Evolutionary conservation across 345 rosid species (phyloP).

Genomic region (Toxicodendron radicans): DNA sequence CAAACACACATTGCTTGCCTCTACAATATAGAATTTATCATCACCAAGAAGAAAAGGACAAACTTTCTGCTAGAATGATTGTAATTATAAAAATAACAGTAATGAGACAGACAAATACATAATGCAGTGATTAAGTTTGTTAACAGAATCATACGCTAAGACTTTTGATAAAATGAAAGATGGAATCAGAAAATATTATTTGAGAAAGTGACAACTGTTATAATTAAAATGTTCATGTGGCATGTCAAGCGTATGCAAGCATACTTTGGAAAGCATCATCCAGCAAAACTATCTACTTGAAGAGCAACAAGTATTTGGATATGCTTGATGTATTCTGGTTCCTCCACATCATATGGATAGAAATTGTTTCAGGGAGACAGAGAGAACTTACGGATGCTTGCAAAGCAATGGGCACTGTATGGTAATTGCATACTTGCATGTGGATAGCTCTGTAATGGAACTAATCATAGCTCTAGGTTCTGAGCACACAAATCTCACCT

Average conservation of each 20-base stretch:
- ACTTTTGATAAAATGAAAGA: background rate
- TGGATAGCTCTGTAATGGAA: constrained; percentile 88
- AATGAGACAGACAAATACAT: background rate
- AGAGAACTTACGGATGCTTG: constrained; percentile 80
- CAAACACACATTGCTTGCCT: background rate
- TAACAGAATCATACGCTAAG: background rate
- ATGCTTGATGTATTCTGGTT: background rate
- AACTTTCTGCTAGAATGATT: background rate
- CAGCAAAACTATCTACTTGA: background rate
- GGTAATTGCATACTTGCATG: constrained; percentile 94
- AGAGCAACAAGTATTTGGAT: background rate
- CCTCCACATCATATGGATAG: background rate
- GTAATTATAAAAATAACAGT: background rate
- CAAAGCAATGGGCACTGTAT: constrained; percentile 80
- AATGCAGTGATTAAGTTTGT: background rate
- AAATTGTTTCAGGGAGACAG: background rate
- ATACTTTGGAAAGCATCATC: background rate
- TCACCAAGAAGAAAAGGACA: background rate
- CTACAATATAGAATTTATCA: background rate
- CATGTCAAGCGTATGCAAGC: background rate
- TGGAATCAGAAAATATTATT: background rate
- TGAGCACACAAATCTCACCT: constrained; percentile 96
- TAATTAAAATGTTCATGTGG: background rate
- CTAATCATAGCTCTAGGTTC: constrained; percentile 89
- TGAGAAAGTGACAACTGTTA: background rate